These are phyloP conservation scores for Blastomyces parvus DNA, from an alignment of 2,329 filamentous ascomycete genomes.

Conservation along the genomic window DNA sequence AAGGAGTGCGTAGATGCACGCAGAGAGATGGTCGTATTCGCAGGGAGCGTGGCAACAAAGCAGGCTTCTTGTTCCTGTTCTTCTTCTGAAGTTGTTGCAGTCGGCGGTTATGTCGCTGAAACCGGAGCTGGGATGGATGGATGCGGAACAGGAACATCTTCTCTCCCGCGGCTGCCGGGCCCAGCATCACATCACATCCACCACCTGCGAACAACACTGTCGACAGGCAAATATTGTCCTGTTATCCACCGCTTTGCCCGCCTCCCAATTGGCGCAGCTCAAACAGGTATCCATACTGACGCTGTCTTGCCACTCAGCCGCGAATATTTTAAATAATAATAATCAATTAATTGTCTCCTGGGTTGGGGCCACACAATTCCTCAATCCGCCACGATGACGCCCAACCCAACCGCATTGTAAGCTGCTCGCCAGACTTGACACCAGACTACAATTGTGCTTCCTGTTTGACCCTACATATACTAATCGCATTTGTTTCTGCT, in stretches of 20 bases:
- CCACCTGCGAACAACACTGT: neutral
- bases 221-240: neutral
- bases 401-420: constrained; percentile 30
- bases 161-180: neutral
- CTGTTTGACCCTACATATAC: neutral
- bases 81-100: neutral
- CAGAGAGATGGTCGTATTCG: neutral
- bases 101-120: too few species aligned
- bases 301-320: neutral
- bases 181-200: neutral
- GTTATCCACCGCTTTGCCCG: neutral
- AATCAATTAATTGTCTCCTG: neutral
- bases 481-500: neutral
- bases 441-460: neutral
- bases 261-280: neutral
- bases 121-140: neutral
- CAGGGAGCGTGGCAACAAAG: neutral
- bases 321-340: neutral
- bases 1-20: neutral
- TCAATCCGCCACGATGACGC: constrained; percentile 11
- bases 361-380: neutral
- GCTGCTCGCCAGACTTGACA: constrained; percentile 8
- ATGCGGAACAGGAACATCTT: constrained; percentile 5
- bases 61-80: neutral
- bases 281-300: neutral